Percentiles rank a stretch among this genome's conserved stretches.
Conservation (phyloP, 1,284 basidiomycete species). For the Apiotrichum veenhuisii region DNA sequence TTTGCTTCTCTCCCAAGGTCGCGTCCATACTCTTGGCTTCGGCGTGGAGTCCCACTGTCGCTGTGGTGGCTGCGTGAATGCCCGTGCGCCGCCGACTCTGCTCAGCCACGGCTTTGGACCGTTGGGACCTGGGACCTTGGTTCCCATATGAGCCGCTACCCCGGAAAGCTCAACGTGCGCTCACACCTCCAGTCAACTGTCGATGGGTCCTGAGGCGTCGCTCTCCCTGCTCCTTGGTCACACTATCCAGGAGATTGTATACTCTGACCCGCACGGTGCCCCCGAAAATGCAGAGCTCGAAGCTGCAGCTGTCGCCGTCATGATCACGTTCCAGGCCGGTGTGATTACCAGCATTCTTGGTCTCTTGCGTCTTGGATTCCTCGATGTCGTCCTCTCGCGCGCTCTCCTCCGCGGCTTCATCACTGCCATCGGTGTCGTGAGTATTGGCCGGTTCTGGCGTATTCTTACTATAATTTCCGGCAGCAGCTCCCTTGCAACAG, state of each 20-base stretch:
- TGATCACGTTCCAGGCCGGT: conserved; percentile 83
- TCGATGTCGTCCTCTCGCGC: conserved; percentile 89
- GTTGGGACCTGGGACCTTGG: background rate
- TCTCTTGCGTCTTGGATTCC: conserved; percentile 82
- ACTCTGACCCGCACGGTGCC: conserved; percentile 59
- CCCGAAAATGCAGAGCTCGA: conserved; percentile 55
- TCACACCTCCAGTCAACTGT: conserved; percentile 47
- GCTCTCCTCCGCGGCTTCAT: conserved; percentile 78
- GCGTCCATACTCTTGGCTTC: background rate
- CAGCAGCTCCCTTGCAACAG: conserved; percentile 39
- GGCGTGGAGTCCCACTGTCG: background rate
- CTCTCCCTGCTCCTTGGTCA: conserved; percentile 85
- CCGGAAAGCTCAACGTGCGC: background rate
- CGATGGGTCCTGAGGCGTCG: conserved; percentile 81
- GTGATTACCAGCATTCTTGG: conserved; percentile 81
- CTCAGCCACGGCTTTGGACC: too few species aligned
- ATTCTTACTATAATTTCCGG: background rate
- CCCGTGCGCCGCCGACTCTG: too few species aligned
- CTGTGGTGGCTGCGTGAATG: too few species aligned
- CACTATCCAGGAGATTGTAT: conserved; percentile 66
- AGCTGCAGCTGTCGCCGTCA: conserved; percentile 58
- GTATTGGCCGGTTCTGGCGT: conserved; percentile 15
- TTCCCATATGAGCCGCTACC: too few species aligned
- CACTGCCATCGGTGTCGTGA: conserved; percentile 47
- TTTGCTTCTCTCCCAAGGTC: background rate